Base-by-base conservation (phyloP, 139 green algal genomes). In the Chlamydomonas incerta region DNA sequence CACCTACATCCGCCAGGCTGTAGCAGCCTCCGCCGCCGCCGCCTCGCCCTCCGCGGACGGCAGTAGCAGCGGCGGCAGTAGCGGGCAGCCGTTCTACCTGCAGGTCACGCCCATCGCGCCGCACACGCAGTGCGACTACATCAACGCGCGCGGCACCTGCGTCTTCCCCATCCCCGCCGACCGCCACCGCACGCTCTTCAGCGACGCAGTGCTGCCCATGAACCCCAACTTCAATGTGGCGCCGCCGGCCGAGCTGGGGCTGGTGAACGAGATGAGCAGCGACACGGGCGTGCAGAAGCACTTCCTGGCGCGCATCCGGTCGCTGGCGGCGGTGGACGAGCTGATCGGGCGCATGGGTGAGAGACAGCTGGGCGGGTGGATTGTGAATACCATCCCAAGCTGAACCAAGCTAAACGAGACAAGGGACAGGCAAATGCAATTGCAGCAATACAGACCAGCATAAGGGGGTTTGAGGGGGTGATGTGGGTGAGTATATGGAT, bases 311-410 rank as follows among this genome's bases (percentile, higher is more conserved):
- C 70, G 87, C 10, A 21, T 88, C 26, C 72, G 77, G 9, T 34
- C 82, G 33, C 62, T 89, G 6, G 24, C 11, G 2, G 85, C 74
- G 6, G 85, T 92, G 62, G 88, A 92, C 21, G 88, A 92, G 29
- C 82, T 92, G 69, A 58, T 92, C 4, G 82, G 65, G 0, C 33
- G n/a, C 23, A 33, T 92, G 24, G 67, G 80, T 90, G 82, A 66
- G 81, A 73, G n/a, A n/a, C n/a, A 4, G 46, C 31, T 52, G 60
- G 23, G n/a, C 23, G 33, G 58, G 60, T 67, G 60, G 5, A 3
- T n/a, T 67, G 41, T 5, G 41, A 8, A 50, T 5, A n/a, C n/a
- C n/a, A n/a, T n/a, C n/a, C n/a, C n/a, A n/a, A n/a, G n/a, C n/a
- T n/a, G n/a, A n/a, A n/a, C n/a, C n/a, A n/a, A n/a, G n/a, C n/a